Percentiles rank a stretch among this genome's conserved stretches.
Conservation (phyloP, 2,329 filamentous ascomycete genomes). For the Stachybotrys elegans region DNA sequence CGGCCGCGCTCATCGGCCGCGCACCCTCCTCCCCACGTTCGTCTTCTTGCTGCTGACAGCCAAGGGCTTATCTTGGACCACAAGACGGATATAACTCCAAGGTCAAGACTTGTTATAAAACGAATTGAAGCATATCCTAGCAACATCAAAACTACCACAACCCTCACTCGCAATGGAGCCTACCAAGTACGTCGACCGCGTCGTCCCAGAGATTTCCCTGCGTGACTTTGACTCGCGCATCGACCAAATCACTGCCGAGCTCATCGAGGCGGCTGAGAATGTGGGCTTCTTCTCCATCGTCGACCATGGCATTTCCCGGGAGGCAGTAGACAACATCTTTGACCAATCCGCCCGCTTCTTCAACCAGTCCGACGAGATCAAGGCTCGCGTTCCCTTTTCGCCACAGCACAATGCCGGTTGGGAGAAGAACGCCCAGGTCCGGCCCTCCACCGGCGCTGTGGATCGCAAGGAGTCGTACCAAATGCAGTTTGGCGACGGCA, state of each 20-base stretch:
- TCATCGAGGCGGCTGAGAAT: conserved; percentile 50
- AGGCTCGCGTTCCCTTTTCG: conserved; percentile 50
- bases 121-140: no score
- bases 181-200: conserved; percentile 34
- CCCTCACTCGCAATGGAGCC: not conserved
- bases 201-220: conserved; percentile 45
- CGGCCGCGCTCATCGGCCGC: no score
- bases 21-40: no score
- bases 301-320: conserved; percentile 46
- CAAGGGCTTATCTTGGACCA: no score
- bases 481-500: conserved; percentile 54
- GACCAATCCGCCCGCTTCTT: conserved; percentile 48
- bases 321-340: conserved; percentile 48
- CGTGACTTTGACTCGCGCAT: conserved; percentile 46
- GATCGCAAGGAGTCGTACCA: conserved; percentile 61
- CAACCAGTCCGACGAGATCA: conserved; percentile 42
- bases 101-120: no score
- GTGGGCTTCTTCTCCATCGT: conserved; percentile 56
- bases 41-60: not conserved
- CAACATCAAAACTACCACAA: no score
- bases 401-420: conserved; percentile 51
- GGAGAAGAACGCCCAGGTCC: conserved; percentile 54
- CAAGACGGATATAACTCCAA: no score
- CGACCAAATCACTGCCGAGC: conserved; percentile 45
- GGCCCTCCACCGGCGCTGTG: conserved; percentile 52